Base-by-base conservation (phyloP, 1,284 basidiomycete species). In the Boletus subluridellus region DNA sequence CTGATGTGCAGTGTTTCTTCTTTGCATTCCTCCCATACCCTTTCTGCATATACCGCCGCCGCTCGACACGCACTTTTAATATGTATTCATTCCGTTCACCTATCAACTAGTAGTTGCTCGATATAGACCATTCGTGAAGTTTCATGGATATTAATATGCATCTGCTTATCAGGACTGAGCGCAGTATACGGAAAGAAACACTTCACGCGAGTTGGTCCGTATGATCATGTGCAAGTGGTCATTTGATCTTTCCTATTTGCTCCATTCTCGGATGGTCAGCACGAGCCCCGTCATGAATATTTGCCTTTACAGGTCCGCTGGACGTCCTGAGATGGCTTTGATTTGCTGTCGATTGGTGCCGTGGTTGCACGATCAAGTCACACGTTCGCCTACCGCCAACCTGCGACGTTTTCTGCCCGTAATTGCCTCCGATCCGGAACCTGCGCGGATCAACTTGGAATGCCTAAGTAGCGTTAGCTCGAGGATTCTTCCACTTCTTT, bases 1-100 rank as follows among this genome's bases (percentile, higher is more conserved):
- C 30, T 58, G 26, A 32, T n/a, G 55, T 49, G 53, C 57, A 57
- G 35, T 60, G 24, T 52, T 45, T 54, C 38, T 53, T 17, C 34
- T 52, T 52, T 59, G 38, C 59, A 61, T 58, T 48, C 41, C 17
- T 56, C 32, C 42, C 59, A 71, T 71, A 72, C 71, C 68, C 56
- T 52, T 55, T 49, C 30, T 42, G 28, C 60, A 57, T 52, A 69
- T 69, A 65, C 59, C 66, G 52, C 39, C 41, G 57, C 41, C 49
- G 49, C 45, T 51, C 30, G 51, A 53, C 53, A 63, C 57, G 44
- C 57, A 49, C 55, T 61, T 61, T 50, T 58, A 35, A 48, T 52
- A 52, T 58, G 54, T 56, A 58, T 56, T 51, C 57, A 51, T 58
- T 60, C 45, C 52, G 54, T 68, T 60, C 47, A 54, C 53, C 60